phyloP scores from a whole-genome alignment of 352 stramenopile species.

The Phytophthora vignae region DNA sequence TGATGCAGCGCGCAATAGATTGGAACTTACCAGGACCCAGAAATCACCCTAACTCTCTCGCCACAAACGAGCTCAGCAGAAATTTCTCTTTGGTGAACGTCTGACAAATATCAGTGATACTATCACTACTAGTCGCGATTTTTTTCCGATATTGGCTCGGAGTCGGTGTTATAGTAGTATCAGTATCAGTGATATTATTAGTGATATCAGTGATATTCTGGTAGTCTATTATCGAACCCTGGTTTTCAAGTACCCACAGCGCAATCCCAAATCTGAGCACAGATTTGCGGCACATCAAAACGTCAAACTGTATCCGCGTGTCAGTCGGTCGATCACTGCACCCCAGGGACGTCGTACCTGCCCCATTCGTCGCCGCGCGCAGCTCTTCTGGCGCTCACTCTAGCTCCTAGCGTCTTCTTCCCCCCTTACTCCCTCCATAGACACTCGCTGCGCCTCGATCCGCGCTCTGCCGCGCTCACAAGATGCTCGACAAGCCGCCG shows the following conservation, averaged over 20 bases:
- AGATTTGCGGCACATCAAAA: too few relatives aligned
- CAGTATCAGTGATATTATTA: not conserved
- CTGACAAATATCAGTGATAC: too few relatives aligned
- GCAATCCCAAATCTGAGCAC: too few relatives aligned
- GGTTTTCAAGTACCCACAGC: too few relatives aligned
- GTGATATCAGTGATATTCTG: too few relatives aligned
- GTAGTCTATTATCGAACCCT: too few relatives aligned
- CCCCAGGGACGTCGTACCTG: not conserved
- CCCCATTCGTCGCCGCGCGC: not conserved
- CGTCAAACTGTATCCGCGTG: not conserved
- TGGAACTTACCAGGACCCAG: too few relatives aligned
- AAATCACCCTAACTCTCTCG: too few relatives aligned
- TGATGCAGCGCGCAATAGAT: too few relatives aligned
- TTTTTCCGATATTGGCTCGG: not conserved
- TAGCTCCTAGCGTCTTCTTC: not conserved
- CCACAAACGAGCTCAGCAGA: too few relatives aligned
- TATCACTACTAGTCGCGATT: too few relatives aligned
- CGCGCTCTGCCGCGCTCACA: not conserved
- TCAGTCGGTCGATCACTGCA: not conserved
- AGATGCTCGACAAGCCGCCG: constrained; percentile 32
- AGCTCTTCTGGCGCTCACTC: not conserved
- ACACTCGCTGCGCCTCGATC: not conserved
- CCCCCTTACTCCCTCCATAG: not conserved
- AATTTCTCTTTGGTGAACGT: too few relatives aligned
- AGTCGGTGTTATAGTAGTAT: not conserved